phyloP scores from a whole-genome alignment of 2,329 filamentous ascomycete genomes.

The Helotiales sp. region DNA sequence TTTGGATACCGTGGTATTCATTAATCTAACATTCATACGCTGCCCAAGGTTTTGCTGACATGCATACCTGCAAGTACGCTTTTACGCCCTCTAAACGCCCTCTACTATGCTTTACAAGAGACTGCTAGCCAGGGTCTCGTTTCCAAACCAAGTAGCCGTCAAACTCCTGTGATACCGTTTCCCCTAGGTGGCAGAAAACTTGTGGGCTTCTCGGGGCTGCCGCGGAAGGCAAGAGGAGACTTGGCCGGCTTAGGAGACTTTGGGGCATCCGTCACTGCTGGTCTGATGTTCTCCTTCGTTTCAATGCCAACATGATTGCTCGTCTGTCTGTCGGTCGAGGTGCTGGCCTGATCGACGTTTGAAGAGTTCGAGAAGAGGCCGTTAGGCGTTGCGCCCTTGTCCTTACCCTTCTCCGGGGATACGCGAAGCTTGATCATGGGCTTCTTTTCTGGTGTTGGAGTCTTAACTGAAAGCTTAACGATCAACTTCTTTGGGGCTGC shows the following conservation, averaged over 20 bases:
- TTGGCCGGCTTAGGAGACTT: conserved; percentile 15
- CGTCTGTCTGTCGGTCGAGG: neutral
- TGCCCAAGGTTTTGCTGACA: too few relatives aligned
- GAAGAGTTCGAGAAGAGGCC: neutral
- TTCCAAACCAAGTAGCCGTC: neutral
- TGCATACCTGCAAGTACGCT: too few relatives aligned
- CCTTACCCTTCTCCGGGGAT: conserved; percentile 10
- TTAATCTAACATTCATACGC: too few relatives aligned
- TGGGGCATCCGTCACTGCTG: conserved; percentile 3
- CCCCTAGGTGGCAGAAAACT: conserved; percentile 27
- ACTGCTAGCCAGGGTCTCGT: conserved; percentile 2
- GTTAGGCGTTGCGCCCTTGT: neutral
- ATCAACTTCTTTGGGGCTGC: conserved; percentile 61
- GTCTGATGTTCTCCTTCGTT: conserved; percentile 8
- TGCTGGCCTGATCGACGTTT: neutral
- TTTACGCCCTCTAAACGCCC: neutral
- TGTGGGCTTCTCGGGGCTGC: conserved; percentile 59
- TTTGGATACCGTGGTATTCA: too few relatives aligned
- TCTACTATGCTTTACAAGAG: conserved; percentile 10
- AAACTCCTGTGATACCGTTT: neutral
- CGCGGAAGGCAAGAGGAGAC: conserved; percentile 54
- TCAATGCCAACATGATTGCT: neutral
- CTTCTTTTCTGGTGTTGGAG: conserved; percentile 34
- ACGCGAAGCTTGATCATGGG: conserved; percentile 26
- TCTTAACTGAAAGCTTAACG: conserved; percentile 65